phyloP scores from a whole-genome alignment of 1,284 basidiomycete genomes.

The Ustilago bromivora region DNA sequence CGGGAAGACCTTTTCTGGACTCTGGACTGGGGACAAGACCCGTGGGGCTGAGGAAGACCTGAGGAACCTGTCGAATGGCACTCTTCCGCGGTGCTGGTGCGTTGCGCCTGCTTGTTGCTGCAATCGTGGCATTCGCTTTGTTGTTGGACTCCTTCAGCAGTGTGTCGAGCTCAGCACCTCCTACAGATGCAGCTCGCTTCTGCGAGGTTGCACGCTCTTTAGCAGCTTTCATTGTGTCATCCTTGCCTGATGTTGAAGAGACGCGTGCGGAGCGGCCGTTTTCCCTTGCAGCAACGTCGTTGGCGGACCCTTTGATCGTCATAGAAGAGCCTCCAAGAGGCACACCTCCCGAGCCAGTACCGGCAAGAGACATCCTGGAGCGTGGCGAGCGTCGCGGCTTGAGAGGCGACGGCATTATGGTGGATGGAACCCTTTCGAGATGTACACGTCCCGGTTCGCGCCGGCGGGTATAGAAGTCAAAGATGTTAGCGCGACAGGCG shows the following conservation, averaged over 20 bases:
- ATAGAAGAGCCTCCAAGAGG: conserved; percentile 49
- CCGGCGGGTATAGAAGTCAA: neutral
- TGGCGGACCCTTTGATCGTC: conserved; percentile 33
- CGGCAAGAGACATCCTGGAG: conserved; percentile 44
- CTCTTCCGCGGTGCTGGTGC: conserved; percentile 59
- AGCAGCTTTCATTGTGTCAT: conserved; percentile 40
- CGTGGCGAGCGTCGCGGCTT: conserved; percentile 50
- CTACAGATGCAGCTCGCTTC: conserved; percentile 49
- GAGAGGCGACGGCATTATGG: conserved; percentile 46
- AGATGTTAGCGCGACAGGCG: neutral
- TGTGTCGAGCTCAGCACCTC: conserved; percentile 44
- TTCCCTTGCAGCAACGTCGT: conserved; percentile 33
- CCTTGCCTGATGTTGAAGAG: conserved; percentile 29
- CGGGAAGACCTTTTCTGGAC: conserved; percentile 37
- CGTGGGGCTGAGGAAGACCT: conserved; percentile 62
- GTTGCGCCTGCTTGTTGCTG: conserved; percentile 46
- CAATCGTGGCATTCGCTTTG: conserved; percentile 25
- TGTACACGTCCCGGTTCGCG: neutral
- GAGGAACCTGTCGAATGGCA: conserved; percentile 58
- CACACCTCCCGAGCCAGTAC: conserved; percentile 43
- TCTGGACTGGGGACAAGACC: conserved; percentile 57
- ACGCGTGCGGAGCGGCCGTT: conserved; percentile 36
- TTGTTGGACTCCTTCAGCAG: conserved; percentile 39
- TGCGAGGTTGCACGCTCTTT: conserved; percentile 39
- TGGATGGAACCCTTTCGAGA: neutral